phyloP scores from a whole-genome alignment of 352 stramenopile species.

The Globisporangium middletonii region DNA sequence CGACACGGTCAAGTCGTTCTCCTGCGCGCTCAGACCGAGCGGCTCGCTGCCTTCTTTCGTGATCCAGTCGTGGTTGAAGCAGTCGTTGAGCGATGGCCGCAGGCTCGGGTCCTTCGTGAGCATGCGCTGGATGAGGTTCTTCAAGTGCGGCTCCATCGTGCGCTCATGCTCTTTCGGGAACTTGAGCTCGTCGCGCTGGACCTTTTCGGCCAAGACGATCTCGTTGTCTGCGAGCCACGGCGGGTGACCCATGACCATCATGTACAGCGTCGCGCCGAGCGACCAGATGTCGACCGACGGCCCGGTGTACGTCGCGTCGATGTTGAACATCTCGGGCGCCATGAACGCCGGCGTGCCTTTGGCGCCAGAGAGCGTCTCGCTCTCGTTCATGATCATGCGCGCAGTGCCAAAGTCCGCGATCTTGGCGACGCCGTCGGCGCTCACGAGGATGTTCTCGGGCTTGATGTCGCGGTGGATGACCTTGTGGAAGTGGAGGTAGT shows the following conservation, averaged over 20 bases:
- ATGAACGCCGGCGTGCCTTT: conserved; percentile 89
- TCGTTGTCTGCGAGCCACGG: conserved; percentile 90
- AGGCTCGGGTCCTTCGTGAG: conserved; percentile 83
- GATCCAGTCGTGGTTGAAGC: conserved; percentile 90
- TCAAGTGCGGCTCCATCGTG: conserved; percentile 81
- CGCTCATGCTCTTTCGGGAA: conserved; percentile 74
- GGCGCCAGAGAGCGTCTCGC: conserved; percentile 73
- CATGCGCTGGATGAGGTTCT: conserved; percentile 89
- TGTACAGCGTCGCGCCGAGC: conserved; percentile 88
- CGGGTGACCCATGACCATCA: conserved; percentile 89
- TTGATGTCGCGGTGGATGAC: conserved; percentile 93
- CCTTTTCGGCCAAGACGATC: conserved; percentile 77
- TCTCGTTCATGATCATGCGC: conserved; percentile 89
- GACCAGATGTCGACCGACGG: conserved; percentile 87
- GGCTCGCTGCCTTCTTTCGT: conserved; percentile 91
- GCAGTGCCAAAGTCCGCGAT: conserved; percentile 89
- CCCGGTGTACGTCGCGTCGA: conserved; percentile 83
- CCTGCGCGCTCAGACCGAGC: conserved; percentile 34
- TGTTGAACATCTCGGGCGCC: conserved; percentile 89
- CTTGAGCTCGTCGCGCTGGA: conserved; percentile 84
- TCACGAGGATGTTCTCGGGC: conserved; percentile 85
- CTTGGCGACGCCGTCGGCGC: conserved; percentile 77
- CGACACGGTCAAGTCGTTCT: conserved; percentile 71
- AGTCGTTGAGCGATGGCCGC: conserved; percentile 75
- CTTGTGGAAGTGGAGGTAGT: conserved; percentile 93